phyloP scores from a whole-genome alignment of 257 asterid species.

The Forsythia viridissima region DNA sequence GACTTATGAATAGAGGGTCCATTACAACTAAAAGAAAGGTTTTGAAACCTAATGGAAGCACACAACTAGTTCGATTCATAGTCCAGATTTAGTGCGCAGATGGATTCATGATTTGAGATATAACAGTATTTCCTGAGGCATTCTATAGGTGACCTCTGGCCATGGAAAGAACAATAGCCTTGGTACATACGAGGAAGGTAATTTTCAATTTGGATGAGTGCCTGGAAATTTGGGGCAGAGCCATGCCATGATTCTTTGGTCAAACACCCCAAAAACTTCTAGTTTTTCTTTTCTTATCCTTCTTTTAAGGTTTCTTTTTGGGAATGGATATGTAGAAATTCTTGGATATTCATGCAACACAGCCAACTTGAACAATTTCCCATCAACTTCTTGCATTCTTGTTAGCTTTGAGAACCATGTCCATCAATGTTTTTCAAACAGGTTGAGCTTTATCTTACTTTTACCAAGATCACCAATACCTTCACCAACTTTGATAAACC shows the following conservation, averaged over 20 bases:
- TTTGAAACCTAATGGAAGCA: slow-evolving; percentile 1
- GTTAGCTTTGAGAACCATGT: neutral
- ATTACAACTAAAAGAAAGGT: neutral
- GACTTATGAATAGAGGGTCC: neutral
- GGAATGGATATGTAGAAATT: neutral
- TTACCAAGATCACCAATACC: neutral
- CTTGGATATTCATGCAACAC: neutral
- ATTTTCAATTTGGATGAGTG: neutral
- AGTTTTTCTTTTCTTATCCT: neutral
- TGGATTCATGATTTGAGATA: neutral
- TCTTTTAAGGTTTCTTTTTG: neutral
- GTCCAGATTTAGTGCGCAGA: neutral
- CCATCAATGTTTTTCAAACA: neutral
- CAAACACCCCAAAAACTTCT: neutral
- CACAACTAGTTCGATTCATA: neutral
- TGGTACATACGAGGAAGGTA: neutral
- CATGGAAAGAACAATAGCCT: neutral
- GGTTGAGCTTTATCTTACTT: neutral
- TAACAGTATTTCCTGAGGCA: neutral
- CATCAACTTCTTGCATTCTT: neutral
- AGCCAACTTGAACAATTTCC: neutral
- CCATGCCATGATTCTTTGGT: neutral
- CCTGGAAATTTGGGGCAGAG: neutral
- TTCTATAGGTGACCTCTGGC: neutral
- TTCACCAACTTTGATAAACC: neutral